Base-by-base conservation (phyloP, 2,329 filamentous ascomycete genomes). In the Exutisphaerella laricina region DNA sequence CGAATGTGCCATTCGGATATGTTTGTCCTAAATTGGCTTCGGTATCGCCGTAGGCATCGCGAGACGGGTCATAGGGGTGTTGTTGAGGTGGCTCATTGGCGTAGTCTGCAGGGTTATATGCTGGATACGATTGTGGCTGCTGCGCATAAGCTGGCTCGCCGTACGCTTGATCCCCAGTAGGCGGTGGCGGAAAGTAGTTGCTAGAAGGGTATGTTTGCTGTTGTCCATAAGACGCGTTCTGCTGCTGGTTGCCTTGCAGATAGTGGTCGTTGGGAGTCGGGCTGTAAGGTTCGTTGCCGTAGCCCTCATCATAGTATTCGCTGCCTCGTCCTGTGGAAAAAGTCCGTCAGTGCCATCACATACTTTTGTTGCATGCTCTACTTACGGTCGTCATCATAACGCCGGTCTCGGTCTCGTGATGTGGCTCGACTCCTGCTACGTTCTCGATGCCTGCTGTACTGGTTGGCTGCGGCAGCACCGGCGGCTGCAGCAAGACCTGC, bases 401-500 rank as follows among this genome's bases (percentile, higher is more conserved):
- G 30, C 26, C 29, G 32, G 26, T 35, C 37, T n/a, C 23, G 41
- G 26, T 35, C 29, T 50, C 36, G 23, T 32, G 31, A 14, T 39
- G 28, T n/a, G 17, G 17, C 14, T 75, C 73, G 23, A 69, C 68
- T 56, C 7, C 73, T 73, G 63, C 74, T 78, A 38, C 73, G 72
- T 52, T 79, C 74, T 46, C 73, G 71, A 39, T 70, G 66, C 64
- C 77, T 75, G 17, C 72, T 69, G 53, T 74, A 70, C 56, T 80
- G 75, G 56, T 78, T 72, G 12, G 76, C 76, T 32, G 74, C 75
- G 49, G 77, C 64, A 17, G 74, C 77, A 38, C 73, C 74, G 14
- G 72, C 75, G 39, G 73, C 75, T 46, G 78, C 78, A 38, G 76
- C 76, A 20, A 77, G 69, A 18, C 74, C 77, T 18, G 74, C 74